A percentile compares a stretch with the other conserved stretches of the same genome.
Conservation (phyloP, 2,329 filamentous ascomycete species). For the Trichoderma afroharzianum region DNA sequence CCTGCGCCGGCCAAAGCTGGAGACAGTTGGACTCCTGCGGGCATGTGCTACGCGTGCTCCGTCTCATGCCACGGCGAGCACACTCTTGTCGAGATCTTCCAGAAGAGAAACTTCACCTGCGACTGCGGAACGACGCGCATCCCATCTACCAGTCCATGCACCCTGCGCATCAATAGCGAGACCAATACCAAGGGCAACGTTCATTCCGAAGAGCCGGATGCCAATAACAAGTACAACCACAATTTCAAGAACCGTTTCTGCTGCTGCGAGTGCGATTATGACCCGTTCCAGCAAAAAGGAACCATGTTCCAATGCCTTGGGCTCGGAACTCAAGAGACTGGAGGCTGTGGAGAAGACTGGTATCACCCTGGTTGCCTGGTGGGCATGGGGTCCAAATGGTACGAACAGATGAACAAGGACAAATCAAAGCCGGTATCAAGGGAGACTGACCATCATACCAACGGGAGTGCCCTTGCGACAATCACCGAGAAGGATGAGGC, state of each 20-base stretch:
- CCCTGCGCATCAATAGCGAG: conserved; percentile 65
- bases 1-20: conserved; percentile 64
- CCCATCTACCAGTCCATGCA: conserved; percentile 67
- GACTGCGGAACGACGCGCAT: conserved; percentile 90
- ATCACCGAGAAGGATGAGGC: conserved; percentile 49
- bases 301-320: conserved; percentile 98
- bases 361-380: conserved; percentile 93
- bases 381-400: conserved; percentile 72
- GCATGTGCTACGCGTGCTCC: conserved; percentile 94
- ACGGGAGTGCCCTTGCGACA: conserved; percentile 38
- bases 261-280: conserved; percentile 82
- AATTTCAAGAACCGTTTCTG: conserved; percentile 95
- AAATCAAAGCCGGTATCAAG: conserved; percentile 29
- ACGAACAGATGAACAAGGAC: conserved; percentile 48
- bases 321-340: conserved; percentile 71
- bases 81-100: conserved; percentile 90
- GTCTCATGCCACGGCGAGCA: conserved; percentile 97
- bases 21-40: conserved; percentile 58
- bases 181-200: conserved; percentile 76
- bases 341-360: conserved; percentile 96
- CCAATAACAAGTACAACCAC: conserved; percentile 85
- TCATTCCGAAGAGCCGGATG: conserved; percentile 67
- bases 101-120: conserved; percentile 91
- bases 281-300: conserved; percentile 83
- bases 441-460: conserved; percentile 5